Evolutionary conservation across 257 asterid genomes (phyloP).

Genomic region (Solanum verrucosum): DNA sequence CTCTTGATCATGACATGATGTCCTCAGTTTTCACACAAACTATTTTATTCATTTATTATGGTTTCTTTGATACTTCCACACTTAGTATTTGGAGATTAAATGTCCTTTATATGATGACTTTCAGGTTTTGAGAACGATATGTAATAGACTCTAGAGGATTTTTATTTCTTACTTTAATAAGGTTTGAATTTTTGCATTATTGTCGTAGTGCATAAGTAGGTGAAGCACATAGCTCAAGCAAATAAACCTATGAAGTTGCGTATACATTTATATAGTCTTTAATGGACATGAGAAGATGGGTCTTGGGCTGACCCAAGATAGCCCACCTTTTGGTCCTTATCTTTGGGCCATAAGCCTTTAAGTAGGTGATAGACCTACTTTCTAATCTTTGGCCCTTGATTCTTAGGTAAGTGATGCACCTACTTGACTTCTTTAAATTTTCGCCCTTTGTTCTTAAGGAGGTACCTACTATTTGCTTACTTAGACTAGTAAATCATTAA

Average conservation of each 20-base stretch:
- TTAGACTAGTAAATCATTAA: neutral
- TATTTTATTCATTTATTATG: too few relatives aligned
- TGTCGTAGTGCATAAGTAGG: neutral
- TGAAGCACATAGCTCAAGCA: neutral
- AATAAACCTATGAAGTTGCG: neutral
- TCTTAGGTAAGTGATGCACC: neutral
- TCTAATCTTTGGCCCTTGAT: neutral
- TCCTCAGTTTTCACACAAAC: too few relatives aligned
- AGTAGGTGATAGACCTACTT: neutral
- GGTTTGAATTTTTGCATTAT: too few relatives aligned
- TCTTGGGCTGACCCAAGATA: neutral
- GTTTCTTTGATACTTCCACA: too few relatives aligned
- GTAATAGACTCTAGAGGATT: too few relatives aligned
- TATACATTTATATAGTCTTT: neutral
- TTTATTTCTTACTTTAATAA: too few relatives aligned
- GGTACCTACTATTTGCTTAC: neutral
- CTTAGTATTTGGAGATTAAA: too few relatives aligned
- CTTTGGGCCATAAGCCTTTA: neutral
- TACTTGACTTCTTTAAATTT: neutral
- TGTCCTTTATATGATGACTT: too few relatives aligned
- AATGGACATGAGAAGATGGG: neutral
- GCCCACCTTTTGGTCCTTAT: neutral
- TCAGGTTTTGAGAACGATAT: too few relatives aligned
- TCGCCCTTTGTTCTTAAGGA: neutral
- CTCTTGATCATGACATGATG: too few relatives aligned